A percentile compares a stretch with the other conserved stretches of the same genome.
These are phyloP conservation scores for Cyberlindnera japonica DNA, from an alignment of 805 yeast species.

Conservation along the genomic window DNA sequence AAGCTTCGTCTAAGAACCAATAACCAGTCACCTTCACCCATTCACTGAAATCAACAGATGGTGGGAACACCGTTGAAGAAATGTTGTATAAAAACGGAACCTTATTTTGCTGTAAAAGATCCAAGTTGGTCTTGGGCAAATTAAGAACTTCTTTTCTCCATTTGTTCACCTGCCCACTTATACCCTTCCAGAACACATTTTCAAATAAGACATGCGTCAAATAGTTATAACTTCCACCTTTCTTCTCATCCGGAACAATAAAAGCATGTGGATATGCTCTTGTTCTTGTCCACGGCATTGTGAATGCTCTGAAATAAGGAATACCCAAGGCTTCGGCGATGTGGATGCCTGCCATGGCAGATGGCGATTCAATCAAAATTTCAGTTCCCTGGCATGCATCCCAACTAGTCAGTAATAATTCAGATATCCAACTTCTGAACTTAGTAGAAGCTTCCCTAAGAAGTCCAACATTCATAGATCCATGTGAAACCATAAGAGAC, in stretches of 20 bases:
- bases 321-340: conserved; percentile 88
- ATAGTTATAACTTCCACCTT: conserved; percentile 90
- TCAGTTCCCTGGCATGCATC: conserved; percentile 79
- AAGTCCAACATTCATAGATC: conserved; percentile 78
- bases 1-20: conserved; percentile 80
- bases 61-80: conserved; percentile 85
- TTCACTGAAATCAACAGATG: conserved; percentile 88
- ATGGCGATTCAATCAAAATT: conserved; percentile 88
- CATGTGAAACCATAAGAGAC: conserved; percentile 90
- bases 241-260: conserved; percentile 87
- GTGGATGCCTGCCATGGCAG: conserved; percentile 93
- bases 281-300: conserved; percentile 98
- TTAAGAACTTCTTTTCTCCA: conserved; percentile 76
- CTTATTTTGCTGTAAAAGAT: conserved; percentile 65
- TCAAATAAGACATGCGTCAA: conserved; percentile 92
- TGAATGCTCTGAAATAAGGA: conserved; percentile 91
- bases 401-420: conserved; percentile 74
- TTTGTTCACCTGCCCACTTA: conserved; percentile 76
- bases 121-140: conserved; percentile 66
- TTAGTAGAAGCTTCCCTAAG: conserved; percentile 76
- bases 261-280: conserved; percentile 96
- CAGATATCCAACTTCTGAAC: conserved; percentile 80
- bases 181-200: conserved; percentile 90
- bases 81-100: conserved; percentile 89
- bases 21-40: conserved; percentile 97